Percentiles rank a stretch among this genome's conserved stretches.
Conservation (phyloP, 371 early-diverging fungal genomes). For the Circinella minor region DNA sequence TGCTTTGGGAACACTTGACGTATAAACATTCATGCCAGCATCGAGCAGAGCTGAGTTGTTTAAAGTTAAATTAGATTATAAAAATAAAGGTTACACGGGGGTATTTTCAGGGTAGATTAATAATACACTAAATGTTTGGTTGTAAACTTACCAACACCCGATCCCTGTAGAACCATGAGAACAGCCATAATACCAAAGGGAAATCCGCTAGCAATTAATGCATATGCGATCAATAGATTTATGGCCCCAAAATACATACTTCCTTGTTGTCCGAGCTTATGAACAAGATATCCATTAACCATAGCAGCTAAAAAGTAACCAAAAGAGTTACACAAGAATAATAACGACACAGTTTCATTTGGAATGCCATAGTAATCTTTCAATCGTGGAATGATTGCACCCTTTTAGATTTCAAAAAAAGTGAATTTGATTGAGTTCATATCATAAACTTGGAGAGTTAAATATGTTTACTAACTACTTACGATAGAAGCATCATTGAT, state of each 20-base stretch:
- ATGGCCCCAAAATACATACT: conserved; percentile 24
- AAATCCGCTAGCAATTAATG: conserved; percentile 21
- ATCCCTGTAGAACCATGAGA: conserved; percentile 33
- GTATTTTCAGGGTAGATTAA: background rate
- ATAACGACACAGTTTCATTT: conserved; percentile 30
- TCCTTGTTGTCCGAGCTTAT: conserved; percentile 26
- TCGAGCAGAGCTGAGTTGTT: conserved; percentile 24
- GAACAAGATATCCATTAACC: conserved; percentile 33
- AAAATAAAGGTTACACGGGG: background rate
- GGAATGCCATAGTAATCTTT: conserved; percentile 34
- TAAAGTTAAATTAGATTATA: background rate
- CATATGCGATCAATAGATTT: conserved; percentile 20
- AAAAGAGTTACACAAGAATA: conserved; percentile 36
- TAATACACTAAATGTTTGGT: background rate
- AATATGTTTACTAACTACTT: background rate
- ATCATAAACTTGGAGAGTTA: too few species aligned
- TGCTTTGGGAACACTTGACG: conserved; percentile 32
- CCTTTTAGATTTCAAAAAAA: conserved; percentile 6
- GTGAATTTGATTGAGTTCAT: too few species aligned
- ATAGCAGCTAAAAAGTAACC: conserved; percentile 35
- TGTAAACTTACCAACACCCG: conserved; percentile 18
- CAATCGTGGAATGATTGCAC: conserved; percentile 36
- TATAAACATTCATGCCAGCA: conserved; percentile 38
- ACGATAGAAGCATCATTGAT: conserved; percentile 34
- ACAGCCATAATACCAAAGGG: conserved; percentile 28